phyloP scores from a whole-genome alignment of 2,329 filamentous ascomycete species.

The Sarocladium oryzae region DNA sequence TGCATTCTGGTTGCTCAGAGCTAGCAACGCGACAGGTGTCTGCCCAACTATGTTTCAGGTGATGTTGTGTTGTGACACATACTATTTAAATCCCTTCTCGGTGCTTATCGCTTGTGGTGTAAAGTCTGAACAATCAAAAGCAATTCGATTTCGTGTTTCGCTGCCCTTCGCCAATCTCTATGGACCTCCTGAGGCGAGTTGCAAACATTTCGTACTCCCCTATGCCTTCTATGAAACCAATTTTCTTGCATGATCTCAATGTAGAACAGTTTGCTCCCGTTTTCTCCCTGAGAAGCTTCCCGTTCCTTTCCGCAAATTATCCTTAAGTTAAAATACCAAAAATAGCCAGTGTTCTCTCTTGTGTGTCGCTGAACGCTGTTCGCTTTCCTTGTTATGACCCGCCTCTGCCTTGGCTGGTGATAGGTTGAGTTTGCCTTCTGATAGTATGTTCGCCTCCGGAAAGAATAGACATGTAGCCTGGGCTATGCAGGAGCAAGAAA shows the following conservation, averaged over 20 bases:
- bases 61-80: too few relatives aligned
- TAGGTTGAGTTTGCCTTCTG: background rate
- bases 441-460: background rate
- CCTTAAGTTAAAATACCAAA: background rate
- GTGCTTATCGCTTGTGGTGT: too few relatives aligned
- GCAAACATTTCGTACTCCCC: background rate
- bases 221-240: background rate
- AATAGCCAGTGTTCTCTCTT: background rate
- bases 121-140: background rate
- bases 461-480: background rate
- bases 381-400: background rate
- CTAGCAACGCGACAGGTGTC: too few relatives aligned
- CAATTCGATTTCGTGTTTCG: background rate
- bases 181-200: background rate
- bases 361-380: background rate
- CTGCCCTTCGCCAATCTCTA: background rate
- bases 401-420: background rate
- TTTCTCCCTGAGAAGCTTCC: background rate
- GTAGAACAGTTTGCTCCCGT: background rate
- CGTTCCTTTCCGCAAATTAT: background rate
- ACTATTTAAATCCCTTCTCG: too few relatives aligned
- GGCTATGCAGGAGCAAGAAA: background rate
- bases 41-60: too few relatives aligned
- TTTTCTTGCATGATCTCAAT: background rate
- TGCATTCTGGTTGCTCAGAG: too few relatives aligned